These are phyloP conservation scores for Hyaloscypha finlandica DNA, from an alignment of 495 filamentous ascomycete genomes.

Conservation along the genomic window DNA sequence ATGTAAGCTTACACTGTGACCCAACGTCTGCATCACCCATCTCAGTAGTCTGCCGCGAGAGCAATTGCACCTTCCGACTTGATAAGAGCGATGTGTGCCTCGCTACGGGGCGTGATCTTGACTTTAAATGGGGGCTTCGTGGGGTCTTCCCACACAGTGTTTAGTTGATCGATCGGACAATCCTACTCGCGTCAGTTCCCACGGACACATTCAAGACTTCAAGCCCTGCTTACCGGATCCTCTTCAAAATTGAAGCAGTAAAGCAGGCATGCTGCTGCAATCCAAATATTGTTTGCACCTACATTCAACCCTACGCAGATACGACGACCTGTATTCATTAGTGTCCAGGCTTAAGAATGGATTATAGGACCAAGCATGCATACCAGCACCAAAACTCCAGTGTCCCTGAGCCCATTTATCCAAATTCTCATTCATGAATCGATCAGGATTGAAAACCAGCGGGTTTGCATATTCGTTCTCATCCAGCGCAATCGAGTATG, in stretches of 20 bases:
- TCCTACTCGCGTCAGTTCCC: too few species aligned
- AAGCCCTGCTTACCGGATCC: constrained; percentile 12
- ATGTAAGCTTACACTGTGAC: too few species aligned
- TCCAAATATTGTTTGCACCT: constrained; percentile 44
- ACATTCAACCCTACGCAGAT: constrained; percentile 49
- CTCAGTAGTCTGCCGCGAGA: too few species aligned
- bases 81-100: too few species aligned
- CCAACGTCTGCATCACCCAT: too few species aligned
- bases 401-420: constrained; percentile 36
- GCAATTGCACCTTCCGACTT: too few species aligned
- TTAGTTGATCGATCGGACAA: too few species aligned
- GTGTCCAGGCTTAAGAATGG: not conserved
- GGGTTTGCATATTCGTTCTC: constrained; percentile 35
- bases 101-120: too few species aligned
- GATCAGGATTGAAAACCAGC: constrained; percentile 44
- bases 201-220: too few species aligned
- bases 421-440: constrained; percentile 47
- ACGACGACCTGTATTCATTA: too few species aligned
- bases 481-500: constrained; percentile 33
- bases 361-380: not conserved
- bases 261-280: constrained; percentile 43
- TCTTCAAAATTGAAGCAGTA: constrained; percentile 45
- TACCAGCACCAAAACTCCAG: constrained; percentile 43
- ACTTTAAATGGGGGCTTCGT: too few species aligned
- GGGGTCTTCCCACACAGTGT: too few species aligned